phyloP scores from a whole-genome alignment of 345 rosid genomes.

The Eucalyptus tenuipes region DNA sequence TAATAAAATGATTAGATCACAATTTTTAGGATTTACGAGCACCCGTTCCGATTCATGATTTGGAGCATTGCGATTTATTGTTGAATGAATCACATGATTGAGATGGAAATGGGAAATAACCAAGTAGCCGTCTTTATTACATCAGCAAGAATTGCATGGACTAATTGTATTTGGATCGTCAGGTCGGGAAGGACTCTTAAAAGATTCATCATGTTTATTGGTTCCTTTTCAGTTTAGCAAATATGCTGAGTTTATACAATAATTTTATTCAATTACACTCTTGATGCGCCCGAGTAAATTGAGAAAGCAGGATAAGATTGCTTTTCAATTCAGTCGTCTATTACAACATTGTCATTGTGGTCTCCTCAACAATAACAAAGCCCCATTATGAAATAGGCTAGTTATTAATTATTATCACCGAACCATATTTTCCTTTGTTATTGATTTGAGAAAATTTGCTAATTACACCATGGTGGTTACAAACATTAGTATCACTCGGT shows the following conservation, averaged over 20 bases:
- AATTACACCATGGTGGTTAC: background rate
- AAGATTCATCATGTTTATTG: background rate
- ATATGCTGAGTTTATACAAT: background rate
- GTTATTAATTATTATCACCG: background rate
- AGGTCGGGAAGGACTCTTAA: rapidly evolving
- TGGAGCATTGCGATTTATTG: background rate
- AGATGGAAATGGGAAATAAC: background rate
- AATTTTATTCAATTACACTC: background rate
- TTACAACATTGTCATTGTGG: background rate
- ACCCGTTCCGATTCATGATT: rapidly evolving
- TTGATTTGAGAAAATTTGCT: background rate
- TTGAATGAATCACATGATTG: background rate
- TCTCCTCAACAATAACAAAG: background rate
- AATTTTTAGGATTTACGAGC: background rate
- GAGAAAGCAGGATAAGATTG: background rate
- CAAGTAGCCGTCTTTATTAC: background rate
- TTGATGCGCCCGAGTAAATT: background rate
- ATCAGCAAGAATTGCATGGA: background rate
- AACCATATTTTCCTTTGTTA: background rate
- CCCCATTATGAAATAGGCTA: background rate
- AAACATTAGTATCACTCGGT: background rate
- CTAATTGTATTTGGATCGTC: background rate
- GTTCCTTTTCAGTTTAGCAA: background rate
- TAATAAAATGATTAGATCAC: background rate
- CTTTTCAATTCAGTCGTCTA: background rate